Evolutionary conservation across 1,284 basidiomycete species (phyloP).

Genomic region (Rhodotorula sp.): DNA sequence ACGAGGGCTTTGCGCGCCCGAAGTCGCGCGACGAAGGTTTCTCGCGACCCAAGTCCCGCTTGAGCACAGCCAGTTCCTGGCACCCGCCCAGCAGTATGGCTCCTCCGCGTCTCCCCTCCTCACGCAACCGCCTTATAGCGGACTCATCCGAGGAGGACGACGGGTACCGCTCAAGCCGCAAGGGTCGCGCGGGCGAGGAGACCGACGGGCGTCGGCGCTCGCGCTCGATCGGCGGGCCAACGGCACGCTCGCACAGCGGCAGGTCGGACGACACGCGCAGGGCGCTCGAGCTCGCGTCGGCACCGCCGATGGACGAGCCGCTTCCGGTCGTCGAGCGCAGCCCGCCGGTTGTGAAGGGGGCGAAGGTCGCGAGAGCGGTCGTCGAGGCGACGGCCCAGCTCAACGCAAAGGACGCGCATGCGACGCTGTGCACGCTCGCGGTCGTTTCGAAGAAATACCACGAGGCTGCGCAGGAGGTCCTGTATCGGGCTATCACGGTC

Average conservation of each 20-base stretch:
- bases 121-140: neutral
- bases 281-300: constrained; percentile 6
- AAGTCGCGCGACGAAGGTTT: neutral
- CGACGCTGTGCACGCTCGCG: neutral
- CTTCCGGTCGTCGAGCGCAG: neutral
- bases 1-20: neutral
- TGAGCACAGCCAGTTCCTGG: neutral
- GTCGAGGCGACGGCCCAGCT: neutral
- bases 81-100: neutral
- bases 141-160: neutral
- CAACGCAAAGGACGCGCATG: too few relatives aligned
- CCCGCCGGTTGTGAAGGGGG: neutral
- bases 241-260: neutral
- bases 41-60: neutral
- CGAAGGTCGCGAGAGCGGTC: neutral
- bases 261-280: constrained; percentile 6
- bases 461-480: neutral
- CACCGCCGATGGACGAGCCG: neutral
- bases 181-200: neutral
- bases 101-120: neutral
- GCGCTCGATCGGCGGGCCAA: neutral
- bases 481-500: constrained; percentile 7
- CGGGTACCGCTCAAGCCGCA: neutral
- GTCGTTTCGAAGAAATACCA: constrained; percentile 11
- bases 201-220: neutral